Percentiles rank a stretch among this genome's conserved stretches.
These are phyloP conservation scores for Vitis riparia DNA, from an alignment of 164 flowering plant species.

Conservation along the genomic window DNA sequence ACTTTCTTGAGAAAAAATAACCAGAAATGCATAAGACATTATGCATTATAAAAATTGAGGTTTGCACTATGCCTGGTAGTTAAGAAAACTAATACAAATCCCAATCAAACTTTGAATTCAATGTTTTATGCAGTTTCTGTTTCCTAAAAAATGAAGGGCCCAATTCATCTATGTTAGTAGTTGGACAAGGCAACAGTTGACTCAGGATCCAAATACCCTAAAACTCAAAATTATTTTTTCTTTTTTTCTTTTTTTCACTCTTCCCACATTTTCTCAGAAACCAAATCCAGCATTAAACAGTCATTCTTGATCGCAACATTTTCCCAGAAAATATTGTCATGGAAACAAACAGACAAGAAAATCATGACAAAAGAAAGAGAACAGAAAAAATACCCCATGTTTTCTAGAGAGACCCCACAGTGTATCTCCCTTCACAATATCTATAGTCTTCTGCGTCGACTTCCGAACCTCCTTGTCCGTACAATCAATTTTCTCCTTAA, in stretches of 20 bases:
- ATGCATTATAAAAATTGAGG: too few species aligned
- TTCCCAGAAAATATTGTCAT: too few species aligned
- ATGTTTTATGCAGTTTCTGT: too few species aligned
- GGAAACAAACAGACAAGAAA: not conserved
- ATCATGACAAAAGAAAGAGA: not conserved
- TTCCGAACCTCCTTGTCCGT: constrained; percentile 5
- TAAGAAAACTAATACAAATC: not conserved
- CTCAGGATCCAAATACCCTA: not conserved
- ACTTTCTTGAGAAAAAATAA: not conserved
- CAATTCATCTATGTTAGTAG: too few species aligned
- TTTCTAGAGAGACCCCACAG: constrained; percentile 50
- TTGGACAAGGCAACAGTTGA: too few species aligned
- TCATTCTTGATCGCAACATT: not conserved
- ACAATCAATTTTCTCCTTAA: constrained; percentile 2
- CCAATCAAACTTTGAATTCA: not conserved
- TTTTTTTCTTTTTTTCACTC: not conserved
- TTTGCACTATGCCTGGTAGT: too few species aligned
- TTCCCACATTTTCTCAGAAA: not conserved
- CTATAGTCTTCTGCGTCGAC: constrained; percentile 16
- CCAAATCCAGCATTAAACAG: not conserved
- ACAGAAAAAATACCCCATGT: constrained; percentile 34
- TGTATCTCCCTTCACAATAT: constrained; percentile 53
- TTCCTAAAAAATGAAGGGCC: too few species aligned
- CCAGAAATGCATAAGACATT: too few species aligned
- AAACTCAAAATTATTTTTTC: not conserved